Base-by-base conservation (phyloP, 352 stramenopile species). In the Phytophthora hibernalis region DNA sequence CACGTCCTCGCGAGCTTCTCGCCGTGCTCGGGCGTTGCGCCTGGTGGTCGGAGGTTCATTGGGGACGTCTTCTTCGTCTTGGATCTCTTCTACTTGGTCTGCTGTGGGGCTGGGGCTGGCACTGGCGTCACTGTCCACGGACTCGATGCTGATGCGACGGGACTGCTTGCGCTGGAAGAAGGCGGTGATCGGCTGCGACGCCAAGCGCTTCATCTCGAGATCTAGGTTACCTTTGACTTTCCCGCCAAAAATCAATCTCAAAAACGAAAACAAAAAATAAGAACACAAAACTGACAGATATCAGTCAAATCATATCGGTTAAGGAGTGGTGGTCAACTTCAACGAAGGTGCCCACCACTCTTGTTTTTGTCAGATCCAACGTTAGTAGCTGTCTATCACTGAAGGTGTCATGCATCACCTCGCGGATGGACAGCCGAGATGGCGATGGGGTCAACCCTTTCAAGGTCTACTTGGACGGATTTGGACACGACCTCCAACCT, bases 91-190 rank as follows among this genome's bases (percentile, higher is more conserved):
- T 13, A 31, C 22, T 54, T 48, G 11, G 15, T 62, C 43, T 8
- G 51, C 1, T 12, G n/a, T 58, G 40, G 31, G 31, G 20, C 38
- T 37, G 30, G 40, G 18, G 42, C 21, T 71, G 24, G 18, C 31
- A 3, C 12, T 18, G 42, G 15, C 7, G 8, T 68, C 50, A 21
- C 13, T 60, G 45, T 62, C 33, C 2, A 72, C 37, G 5, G 65
- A 65, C 43, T 68, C 63, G 15, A 68, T 54, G 56, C 63, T 69
- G 33, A 51, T 52, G 24, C 61, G 55, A 0, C 70, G 67, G 16
- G 55, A 37, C 44, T 66, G 58, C 54, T 92, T 92, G 35, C 74
- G 76, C 70, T 87, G 64, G 73, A 92, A 92, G 72, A 92, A 92
- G 49, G 79, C 74, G 16, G 73, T 90, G 76, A 92, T 87, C 44